Evolutionary conservation across 495 filamentous ascomycete species (phyloP).

Genomic region (Gamarada debralockiae): DNA sequence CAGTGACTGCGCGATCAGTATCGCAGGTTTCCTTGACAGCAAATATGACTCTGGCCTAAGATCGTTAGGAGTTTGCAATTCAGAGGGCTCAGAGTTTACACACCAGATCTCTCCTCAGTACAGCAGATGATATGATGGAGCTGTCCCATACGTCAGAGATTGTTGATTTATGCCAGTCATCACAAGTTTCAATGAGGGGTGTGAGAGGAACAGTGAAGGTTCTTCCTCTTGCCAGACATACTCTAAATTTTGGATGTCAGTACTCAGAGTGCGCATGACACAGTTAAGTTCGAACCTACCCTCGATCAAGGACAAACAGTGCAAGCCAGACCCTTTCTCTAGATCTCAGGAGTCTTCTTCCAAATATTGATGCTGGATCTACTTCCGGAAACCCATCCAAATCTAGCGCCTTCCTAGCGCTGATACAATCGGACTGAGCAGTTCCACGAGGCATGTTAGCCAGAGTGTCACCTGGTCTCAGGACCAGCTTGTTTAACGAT

Average conservation of each 20-base stretch:
- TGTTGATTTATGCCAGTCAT: constrained; percentile 60
- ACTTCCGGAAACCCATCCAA: constrained; percentile 65
- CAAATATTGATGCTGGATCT: constrained; percentile 54
- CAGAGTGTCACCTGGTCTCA: constrained; percentile 47
- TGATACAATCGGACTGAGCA: constrained; percentile 61
- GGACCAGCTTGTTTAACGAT: constrained; percentile 63
- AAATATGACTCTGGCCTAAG: constrained; percentile 55
- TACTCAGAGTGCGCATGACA: neutral
- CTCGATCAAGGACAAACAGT: constrained; percentile 68
- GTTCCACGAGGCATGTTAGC: constrained; percentile 41
- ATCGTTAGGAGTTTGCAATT: constrained; percentile 3
- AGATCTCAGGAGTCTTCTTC: constrained; percentile 55
- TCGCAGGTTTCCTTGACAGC: constrained; percentile 62
- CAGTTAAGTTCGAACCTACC: constrained; percentile 35
- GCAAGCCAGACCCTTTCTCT: constrained; percentile 69
- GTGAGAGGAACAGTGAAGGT: constrained; percentile 64
- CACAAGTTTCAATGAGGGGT: constrained; percentile 59
- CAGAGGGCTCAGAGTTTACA: constrained; percentile 12
- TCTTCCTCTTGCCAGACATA: constrained; percentile 65
- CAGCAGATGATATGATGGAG: constrained; percentile 63
- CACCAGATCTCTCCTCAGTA: constrained; percentile 63
- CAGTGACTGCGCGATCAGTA: constrained; percentile 41
- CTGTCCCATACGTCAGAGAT: constrained; percentile 65
- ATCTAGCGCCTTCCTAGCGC: constrained; percentile 56
- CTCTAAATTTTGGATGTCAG: constrained; percentile 34